Evolutionary conservation across 192 early-diverging fungal genomes (phyloP).

Genomic region (Linnemannia zychae): DNA sequence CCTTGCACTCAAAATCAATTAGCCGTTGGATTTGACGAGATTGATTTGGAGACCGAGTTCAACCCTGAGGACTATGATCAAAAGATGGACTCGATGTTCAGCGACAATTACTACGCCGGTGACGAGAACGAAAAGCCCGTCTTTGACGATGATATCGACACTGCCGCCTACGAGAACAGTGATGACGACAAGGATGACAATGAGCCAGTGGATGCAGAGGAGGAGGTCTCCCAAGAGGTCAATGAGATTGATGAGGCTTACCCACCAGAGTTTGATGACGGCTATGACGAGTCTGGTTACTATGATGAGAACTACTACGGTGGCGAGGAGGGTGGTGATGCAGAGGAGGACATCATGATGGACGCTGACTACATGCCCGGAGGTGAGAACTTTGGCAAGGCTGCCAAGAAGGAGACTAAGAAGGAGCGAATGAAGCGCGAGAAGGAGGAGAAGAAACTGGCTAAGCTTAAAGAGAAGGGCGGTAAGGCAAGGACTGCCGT

Average conservation of each 20-base stretch:
- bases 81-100: constrained; percentile 87
- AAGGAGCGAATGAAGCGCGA: constrained; percentile 48
- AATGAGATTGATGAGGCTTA: constrained; percentile 46
- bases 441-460: constrained; percentile 53
- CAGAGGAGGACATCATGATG: constrained; percentile 89
- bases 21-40: constrained; percentile 78
- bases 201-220: constrained; percentile 71
- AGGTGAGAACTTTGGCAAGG: constrained; percentile 68
- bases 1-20: neutral
- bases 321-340: constrained; percentile 39
- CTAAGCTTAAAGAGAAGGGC: constrained; percentile 45
- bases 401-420: constrained; percentile 60
- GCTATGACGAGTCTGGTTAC: constrained; percentile 35
- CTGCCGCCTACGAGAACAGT: constrained; percentile 65
- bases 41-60: constrained; percentile 94
- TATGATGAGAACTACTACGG: constrained; percentile 59
- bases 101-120: constrained; percentile 75
- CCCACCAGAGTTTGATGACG: constrained; percentile 42
- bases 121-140: constrained; percentile 83
- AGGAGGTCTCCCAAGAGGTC: constrained; percentile 36
- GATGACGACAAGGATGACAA: constrained; percentile 29
- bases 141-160: constrained; percentile 91
- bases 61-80: constrained; percentile 88
- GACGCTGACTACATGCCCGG: constrained; percentile 91
- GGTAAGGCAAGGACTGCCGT: constrained; percentile 26